A percentile compares a stretch with the other conserved stretches of the same genome.
These are phyloP conservation scores for Aspergillus fructus DNA, from an alignment of 2,329 filamentous ascomycete species.

Conservation along the genomic window DNA sequence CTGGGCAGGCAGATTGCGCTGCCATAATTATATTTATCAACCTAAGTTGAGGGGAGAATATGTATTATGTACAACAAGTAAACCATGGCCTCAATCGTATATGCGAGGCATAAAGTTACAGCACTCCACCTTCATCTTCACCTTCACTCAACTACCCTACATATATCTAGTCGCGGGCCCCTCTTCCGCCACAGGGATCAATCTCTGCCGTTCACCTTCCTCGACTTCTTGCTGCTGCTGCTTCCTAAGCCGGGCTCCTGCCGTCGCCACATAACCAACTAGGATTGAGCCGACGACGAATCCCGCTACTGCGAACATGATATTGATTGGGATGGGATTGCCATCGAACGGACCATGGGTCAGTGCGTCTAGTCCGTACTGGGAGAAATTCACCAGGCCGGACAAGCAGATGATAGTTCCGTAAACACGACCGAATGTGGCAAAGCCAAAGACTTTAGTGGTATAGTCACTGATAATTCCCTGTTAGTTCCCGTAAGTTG, in stretches of 20 bases:
- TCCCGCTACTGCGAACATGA: slow-evolving; percentile 63
- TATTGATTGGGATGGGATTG: slow-evolving; percentile 76
- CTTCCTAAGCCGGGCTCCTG: slow-evolving; percentile 16
- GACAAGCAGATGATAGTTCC: slow-evolving; percentile 84
- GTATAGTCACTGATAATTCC: slow-evolving; percentile 64
- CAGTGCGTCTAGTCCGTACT: slow-evolving; percentile 74
- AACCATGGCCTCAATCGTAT: background rate
- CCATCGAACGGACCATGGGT: slow-evolving; percentile 70
- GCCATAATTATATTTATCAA: background rate
- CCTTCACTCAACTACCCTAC: background rate
- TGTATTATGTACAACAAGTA: background rate
- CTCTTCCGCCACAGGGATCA: slow-evolving; percentile 7
- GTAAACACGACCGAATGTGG: slow-evolving; percentile 89
- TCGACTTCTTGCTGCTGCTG: slow-evolving; percentile 28
- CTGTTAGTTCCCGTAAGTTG: background rate
- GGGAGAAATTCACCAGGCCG: slow-evolving; percentile 78
- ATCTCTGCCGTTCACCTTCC: slow-evolving; percentile 7
- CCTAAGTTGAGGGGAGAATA: background rate
- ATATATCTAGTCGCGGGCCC: background rate
- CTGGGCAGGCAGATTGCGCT: background rate
- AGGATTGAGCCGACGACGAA: slow-evolving; percentile 65
- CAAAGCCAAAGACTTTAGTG: slow-evolving; percentile 89
- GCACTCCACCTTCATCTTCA: background rate
- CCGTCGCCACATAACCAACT: slow-evolving; percentile 61
- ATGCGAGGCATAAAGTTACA: background rate